Percentiles rank a stretch among this genome's conserved stretches.
Evolutionary conservation across 345 rosid species (phyloP).

Genomic region (Eucalyptus leucophloia): DNA sequence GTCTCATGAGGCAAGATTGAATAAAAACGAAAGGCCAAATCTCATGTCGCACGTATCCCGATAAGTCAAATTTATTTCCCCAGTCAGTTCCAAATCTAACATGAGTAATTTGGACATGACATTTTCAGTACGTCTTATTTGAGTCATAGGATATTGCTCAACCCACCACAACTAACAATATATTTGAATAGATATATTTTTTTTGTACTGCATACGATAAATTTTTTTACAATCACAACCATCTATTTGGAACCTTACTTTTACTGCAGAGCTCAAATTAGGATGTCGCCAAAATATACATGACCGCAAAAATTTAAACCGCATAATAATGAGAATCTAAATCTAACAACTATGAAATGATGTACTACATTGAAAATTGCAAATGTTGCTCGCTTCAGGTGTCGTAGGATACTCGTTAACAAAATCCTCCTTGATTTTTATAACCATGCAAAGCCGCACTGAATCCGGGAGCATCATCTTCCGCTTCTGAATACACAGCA

Average conservation of each 20-base stretch:
- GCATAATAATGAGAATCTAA: not conserved
- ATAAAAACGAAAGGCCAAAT: not conserved
- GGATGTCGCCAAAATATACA: not conserved
- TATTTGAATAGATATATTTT: not conserved
- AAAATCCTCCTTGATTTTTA: not conserved
- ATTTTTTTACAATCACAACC: not conserved
- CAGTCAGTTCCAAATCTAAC: not conserved
- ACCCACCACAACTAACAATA: not conserved
- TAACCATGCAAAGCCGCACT: not conserved
- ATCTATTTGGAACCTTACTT: not conserved
- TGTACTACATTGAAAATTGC: not conserved
- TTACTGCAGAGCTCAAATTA: not conserved
- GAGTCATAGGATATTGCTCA: not conserved
- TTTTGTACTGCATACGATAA: not conserved
- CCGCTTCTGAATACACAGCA: not conserved
- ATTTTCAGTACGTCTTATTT: not conserved
- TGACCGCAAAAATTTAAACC: not conserved
- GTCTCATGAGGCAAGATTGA: not conserved
- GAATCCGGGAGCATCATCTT: not conserved
- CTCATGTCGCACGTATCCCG: accelerated
- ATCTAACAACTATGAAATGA: not conserved
- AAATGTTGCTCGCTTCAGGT: not conserved
- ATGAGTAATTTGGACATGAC: not conserved
- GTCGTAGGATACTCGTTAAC: accelerated
- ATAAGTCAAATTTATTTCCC: not conserved